Conservation (phyloP, 164 flowering plant genomes). For the Aristolochia contorta region DNA sequence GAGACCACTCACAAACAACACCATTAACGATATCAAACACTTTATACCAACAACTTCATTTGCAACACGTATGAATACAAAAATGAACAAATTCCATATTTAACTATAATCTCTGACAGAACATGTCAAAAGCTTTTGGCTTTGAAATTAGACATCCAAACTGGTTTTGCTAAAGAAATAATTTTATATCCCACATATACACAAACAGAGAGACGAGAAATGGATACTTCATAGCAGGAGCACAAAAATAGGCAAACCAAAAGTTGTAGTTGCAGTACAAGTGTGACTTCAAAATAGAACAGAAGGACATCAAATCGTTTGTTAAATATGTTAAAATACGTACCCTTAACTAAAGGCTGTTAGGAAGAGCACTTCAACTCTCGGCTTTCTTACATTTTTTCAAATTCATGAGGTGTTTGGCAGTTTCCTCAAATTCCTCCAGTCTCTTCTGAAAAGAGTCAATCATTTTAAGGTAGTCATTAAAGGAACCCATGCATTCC, state of each 20-base stretch:
- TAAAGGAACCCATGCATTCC: conserved; percentile 19
- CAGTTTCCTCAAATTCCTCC: conserved; percentile 14
- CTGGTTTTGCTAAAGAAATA: too few species aligned
- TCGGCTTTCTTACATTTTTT: conserved; percentile 18
- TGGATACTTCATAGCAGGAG: too few species aligned
- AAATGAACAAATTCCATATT: too few species aligned
- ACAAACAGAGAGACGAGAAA: too few species aligned
- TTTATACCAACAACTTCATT: too few species aligned
- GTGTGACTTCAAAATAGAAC: neutral
- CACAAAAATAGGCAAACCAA: neutral
- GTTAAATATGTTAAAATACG: neutral
- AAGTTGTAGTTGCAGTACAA: neutral
- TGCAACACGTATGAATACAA: too few species aligned
- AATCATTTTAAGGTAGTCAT: conserved; percentile 13
- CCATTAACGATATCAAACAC: too few species aligned
- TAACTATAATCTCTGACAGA: too few species aligned
- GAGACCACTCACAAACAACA: too few species aligned
- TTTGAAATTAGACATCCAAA: too few species aligned
- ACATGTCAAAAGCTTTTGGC: too few species aligned
- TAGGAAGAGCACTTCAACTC: neutral
- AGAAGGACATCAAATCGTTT: neutral
- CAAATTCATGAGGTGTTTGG: conserved; percentile 24
- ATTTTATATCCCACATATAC: too few species aligned
- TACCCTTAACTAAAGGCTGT: neutral
- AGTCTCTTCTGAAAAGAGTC: conserved; percentile 17